phyloP scores from a whole-genome alignment of 2,329 filamentous ascomycete species.

The Acephala macrosclerotiorum region DNA sequence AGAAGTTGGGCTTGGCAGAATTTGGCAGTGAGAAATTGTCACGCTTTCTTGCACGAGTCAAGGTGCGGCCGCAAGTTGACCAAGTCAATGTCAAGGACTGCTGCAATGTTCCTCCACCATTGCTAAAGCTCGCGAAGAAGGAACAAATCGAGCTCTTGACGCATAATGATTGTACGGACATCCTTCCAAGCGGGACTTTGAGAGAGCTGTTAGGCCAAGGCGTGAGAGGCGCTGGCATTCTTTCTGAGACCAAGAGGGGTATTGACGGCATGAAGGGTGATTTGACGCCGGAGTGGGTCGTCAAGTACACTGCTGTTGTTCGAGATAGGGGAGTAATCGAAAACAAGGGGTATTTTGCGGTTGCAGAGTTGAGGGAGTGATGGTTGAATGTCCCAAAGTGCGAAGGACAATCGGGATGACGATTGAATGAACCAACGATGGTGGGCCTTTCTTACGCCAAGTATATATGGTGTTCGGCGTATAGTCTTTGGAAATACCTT shows the following conservation, averaged over 20 bases:
- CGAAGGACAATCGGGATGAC: conserved; percentile 24
- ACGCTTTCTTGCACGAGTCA: conserved; percentile 76
- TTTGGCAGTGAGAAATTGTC: conserved; percentile 85
- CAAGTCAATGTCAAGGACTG: conserved; percentile 97
- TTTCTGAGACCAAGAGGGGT: conserved; percentile 59
- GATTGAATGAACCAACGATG: background rate
- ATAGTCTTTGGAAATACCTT: background rate
- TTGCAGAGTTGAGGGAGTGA: conserved; percentile 68
- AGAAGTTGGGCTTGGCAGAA: conserved; percentile 84
- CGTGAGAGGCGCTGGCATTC: conserved; percentile 75
- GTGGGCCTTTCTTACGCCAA: background rate
- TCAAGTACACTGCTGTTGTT: conserved; percentile 96
- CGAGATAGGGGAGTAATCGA: conserved; percentile 94
- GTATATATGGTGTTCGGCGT: background rate
- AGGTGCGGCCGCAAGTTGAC: conserved; percentile 80
- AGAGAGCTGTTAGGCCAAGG: conserved; percentile 82
- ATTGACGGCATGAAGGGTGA: conserved; percentile 73
- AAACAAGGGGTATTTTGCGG: conserved; percentile 97
- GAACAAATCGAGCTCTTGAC: conserved; percentile 87
- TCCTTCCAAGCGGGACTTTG: conserved; percentile 85
- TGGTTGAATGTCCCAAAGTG: too few species aligned
- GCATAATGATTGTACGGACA: conserved; percentile 92
- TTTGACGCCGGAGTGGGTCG: conserved; percentile 89
- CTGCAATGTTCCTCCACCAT: conserved; percentile 90
- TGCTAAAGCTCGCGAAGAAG: conserved; percentile 84